A percentile compares a stretch with the other conserved stretches of the same genome.
These are phyloP conservation scores for Rhodotorula mucilaginosa DNA, from an alignment of 1,284 basidiomycete species.

Conservation along the genomic window DNA sequence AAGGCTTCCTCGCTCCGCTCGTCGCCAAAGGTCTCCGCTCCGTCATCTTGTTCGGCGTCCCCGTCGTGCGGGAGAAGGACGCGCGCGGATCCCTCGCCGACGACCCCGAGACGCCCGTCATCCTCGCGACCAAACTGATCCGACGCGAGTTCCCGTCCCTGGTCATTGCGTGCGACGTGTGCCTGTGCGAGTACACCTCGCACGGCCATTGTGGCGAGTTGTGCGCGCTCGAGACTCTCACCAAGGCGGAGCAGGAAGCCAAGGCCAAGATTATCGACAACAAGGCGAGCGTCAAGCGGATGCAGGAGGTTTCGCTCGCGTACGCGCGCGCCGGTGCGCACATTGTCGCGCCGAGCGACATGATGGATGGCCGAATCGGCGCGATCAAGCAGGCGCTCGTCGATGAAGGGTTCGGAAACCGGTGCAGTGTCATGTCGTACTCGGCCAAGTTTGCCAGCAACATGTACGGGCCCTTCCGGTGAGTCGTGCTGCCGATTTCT, in stretches of 20 bases:
- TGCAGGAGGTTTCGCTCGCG: conserved; percentile 86
- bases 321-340: conserved; percentile 95
- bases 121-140: conserved; percentile 78
- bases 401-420: conserved; percentile 75
- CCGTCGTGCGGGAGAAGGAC: conserved; percentile 69
- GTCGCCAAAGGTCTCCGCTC: conserved; percentile 85
- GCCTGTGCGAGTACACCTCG: conserved; percentile 98
- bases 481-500: conserved; percentile 39
- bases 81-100: conserved; percentile 80
- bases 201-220: conserved; percentile 87
- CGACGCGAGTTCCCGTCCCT: conserved; percentile 73
- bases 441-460: conserved; percentile 97
- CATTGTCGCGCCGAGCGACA: conserved; percentile 97
- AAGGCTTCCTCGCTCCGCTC: conserved; percentile 79
- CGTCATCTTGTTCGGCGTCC: conserved; percentile 96
- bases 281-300: conserved; percentile 71
- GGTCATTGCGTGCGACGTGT: conserved; percentile 91
- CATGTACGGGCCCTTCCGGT: conserved; percentile 98
- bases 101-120: conserved; percentile 85
- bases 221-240: conserved; percentile 38
- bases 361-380: conserved; percentile 89
- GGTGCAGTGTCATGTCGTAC: conserved; percentile 92
- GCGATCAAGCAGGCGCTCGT: conserved; percentile 85
- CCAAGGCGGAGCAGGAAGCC: conserved; percentile 7
- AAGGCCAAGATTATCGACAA: conserved; percentile 55